Evolutionary conservation across 1,139 yeast species (phyloP), one percentile per base, ranked within the genome.

Genomic region (Wickerhamomyces sp.): DNA sequence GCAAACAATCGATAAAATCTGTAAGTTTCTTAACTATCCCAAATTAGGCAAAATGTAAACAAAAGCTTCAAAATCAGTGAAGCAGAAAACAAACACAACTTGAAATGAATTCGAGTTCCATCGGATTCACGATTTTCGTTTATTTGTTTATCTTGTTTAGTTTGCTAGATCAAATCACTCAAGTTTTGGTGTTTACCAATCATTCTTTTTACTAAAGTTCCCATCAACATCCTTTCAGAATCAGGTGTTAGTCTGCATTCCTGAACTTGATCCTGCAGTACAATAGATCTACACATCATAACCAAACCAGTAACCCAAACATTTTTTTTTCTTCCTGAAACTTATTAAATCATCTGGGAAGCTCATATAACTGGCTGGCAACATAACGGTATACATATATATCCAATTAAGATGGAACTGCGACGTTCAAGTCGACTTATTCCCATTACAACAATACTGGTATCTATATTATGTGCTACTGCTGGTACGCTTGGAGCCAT

Each of bases 401-500:
- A 7, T 8, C 27, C 13, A 24, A 24, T 10, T 12, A 24, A 6
- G 25, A 17, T 24, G 13, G 12, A 13, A 9, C 31, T 15, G 26
- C 36, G 36, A 26, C 36, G 16, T 8, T 14, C 25, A 19, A 33
- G 36, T 35, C 29, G 29, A 4, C 4, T 29, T 9, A 14, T 21
- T n/a, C 10, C 37, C 27, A 10, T 28, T 16, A 25, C 31, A 17
- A 33, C 25, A 5, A 5, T 32, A 4, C 13, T 24, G 13, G 34
- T 41, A 2, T 21, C 34, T 2, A 30, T 42, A 7, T 16, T 44
- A 4, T 45, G 44, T 8, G 24, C 42, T 5, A 44, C 46, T 3
- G 36, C 52, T 7, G 54, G 52, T 9, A 39, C 42, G 3, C 19
- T 46, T 5, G 54, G 46, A 2, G 19, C 39, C 8, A 24, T 24